These are phyloP conservation scores for Penicillium subrubescens DNA, from an alignment of 495 filamentous ascomycete genomes.

Conservation along the genomic window DNA sequence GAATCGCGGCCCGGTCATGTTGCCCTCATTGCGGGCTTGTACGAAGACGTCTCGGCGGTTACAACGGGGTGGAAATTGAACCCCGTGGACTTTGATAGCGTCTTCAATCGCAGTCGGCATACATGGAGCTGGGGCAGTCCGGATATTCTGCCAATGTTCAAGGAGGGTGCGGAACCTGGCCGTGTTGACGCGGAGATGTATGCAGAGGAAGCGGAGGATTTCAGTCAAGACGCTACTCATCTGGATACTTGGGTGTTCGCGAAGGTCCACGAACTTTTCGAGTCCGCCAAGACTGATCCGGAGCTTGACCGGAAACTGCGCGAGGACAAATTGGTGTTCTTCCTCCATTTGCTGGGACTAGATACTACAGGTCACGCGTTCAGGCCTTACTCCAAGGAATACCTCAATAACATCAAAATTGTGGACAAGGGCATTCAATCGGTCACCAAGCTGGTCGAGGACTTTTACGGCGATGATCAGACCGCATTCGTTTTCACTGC, in stretches of 20 bases:
- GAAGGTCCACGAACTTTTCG: constrained; percentile 83
- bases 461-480: constrained; percentile 90
- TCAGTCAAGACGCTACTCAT: constrained; percentile 74
- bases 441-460: constrained; percentile 76
- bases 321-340: constrained; percentile 90
- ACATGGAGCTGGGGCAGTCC: constrained; percentile 99
- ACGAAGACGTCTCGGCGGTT: constrained; percentile 97
- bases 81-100: constrained; percentile 97
- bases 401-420: constrained; percentile 90
- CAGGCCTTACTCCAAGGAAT: constrained; percentile 93
- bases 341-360: constrained; percentile 92
- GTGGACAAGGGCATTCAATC: constrained; percentile 88
- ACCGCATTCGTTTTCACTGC: constrained; percentile 97
- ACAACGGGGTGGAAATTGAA: constrained; percentile 99
- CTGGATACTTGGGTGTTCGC: constrained; percentile 97
- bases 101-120: constrained; percentile 95
- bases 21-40: constrained; percentile 93
- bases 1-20: constrained; percentile 98
- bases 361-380: constrained; percentile 90
- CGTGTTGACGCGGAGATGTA: constrained; percentile 85
- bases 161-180: constrained; percentile 86
- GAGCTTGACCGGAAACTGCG: constrained; percentile 75
- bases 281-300: constrained; percentile 70
- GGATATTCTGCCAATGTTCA: constrained; percentile 97
- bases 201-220: constrained; percentile 84